Base-by-base conservation (phyloP, 176 grass and related monocot genomes). In the sorghum (Sorghum bicolor) region DNA sequence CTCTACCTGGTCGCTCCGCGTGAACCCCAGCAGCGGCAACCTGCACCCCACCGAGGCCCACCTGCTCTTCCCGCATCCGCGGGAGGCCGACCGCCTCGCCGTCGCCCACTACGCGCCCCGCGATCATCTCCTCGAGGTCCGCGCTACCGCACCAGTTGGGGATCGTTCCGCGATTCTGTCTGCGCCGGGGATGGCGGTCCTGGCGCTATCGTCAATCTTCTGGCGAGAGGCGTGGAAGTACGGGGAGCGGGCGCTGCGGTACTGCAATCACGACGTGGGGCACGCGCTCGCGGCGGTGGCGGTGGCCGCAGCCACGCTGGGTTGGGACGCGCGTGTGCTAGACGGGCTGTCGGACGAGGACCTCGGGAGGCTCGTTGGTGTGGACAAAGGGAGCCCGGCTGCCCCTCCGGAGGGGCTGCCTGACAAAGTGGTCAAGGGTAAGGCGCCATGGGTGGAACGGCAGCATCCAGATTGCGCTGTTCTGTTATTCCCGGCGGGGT, bases 161-260 rank as follows among this genome's bases (percentile, higher is more conserved):
- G 67, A 40, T 41, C 17, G 10, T 15, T 29, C 83, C 5, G 67
- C 55, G 6, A 70, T 87, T 13, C 85, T 89, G 39, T 71, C 89
- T 10, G 20, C 79, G 32, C 64, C 33, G 15, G 83, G 64, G 20
- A 73, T 73, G 1, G 71, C 94, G 6, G 41, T 98, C 5, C 37
- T 92, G 19, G 81, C 78, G 68, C 90, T 98, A 10, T 98, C 90
- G 1, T 98, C 95, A 0, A 26, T 98, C 43, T 91, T 98, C 80
- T 98, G 95, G 95, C 90, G 92, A 15, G 95, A 94, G 76, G 90
- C 95, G 3, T 98, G 95, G 95, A 94, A 98, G 66, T 98, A 98
- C 22, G 95, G 95, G 11, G 92, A 98, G 70, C 92, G 92, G 6
- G 95, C 95, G 25, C 76, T 98, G 80, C 85, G 95, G 26, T 94